Base-by-base conservation (phyloP, 2,329 filamentous ascomycete genomes). In the Trichoderma oligosporum region DNA sequence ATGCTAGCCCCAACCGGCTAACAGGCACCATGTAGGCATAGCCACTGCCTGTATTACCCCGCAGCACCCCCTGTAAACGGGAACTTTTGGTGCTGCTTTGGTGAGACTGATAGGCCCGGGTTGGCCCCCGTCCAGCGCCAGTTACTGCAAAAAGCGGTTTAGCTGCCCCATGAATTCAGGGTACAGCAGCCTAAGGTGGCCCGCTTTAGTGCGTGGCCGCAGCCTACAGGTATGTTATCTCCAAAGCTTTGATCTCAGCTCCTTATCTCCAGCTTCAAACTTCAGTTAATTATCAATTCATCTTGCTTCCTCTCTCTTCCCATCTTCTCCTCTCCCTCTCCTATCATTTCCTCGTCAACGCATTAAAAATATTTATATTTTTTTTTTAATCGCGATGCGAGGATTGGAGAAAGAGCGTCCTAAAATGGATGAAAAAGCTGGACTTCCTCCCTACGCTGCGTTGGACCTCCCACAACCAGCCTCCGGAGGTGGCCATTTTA, bases 391-490 rank as follows among this genome's bases (percentile, higher is more conserved):
- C 52, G 31, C 41, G 24, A 55, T 31, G 14, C 29, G 22, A 27
- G 39, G 39, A 39, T 11, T 51, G 22, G 47, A 24, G 24, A 31
- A 11, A 31, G 27, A 38, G 14, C 16, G 24, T 38, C 22, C 27
- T 24, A 22, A 14, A 12, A 71, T 71, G 69, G 68, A 68, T 36
- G 80, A 72, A 42, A 78, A 80, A 66, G 70, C 64, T 47, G 69
- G 69, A 12, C 70, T 78, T 42, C 78, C 78, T 58, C 73, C 77
- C 4, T 79, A 80, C 63, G 74, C 70, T 62, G 71, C 70, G 8
- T 62, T 67, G 18, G 66, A 67, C 44, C 63, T 64, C n/a, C 61
- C 61, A 9, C 62, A 68, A 2, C 65, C 64, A 24, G 41, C 59
- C 16, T 52, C 58, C 7, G 25, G 38, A 29, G 46, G 47, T 25